Evolutionary conservation across 306 rosid genomes (phyloP), one percentile per base, ranked within the genome.

Genomic region (Cajanus cajan): DNA sequence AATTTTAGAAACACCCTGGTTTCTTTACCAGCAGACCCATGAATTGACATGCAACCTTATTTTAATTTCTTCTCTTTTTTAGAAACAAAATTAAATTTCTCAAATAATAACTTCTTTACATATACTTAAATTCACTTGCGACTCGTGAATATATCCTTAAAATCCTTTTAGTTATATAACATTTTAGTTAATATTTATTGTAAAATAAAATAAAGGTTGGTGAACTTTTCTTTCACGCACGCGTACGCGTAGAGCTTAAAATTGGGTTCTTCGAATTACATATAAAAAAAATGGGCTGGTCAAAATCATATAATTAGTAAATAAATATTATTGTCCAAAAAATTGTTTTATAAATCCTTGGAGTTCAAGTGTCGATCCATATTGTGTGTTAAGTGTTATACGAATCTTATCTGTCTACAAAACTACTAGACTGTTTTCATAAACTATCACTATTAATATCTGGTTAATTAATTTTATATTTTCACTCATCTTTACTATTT

Each of bases 11-110:
- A 18, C 64, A 63, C 73, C 39, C 10, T 43, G 36, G 18, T 81
- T 47, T 41, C 61, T 65, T 64, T 45, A 51, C 78, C 77, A 19
- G 57, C 83, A 78, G 71, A 36, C 55, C 45, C 64, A 64, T 2
- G n/a, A 66, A 31, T 1, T 1, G 45, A 37, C 47, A 37, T 64
- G 24, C 9, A 66, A 66, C 50, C 67, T 31, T 61, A 15, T 61
- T 12, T 19, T 39, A 9, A 19, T 39, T 65, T 65, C 16, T 37
- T 39, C 8, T 54, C 14, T 22, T 22, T 51, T 40, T 3, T 15
- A 73, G 25, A 40, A 19, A 19, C 6, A 33, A 71, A 48, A 7
- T 5, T 6, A 13, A 15, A 15, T 28, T 50, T 50, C 19, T 59
- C 66, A 50, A 50, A 48, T 48, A 50, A 50, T 50, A 50, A 6